These are phyloP conservation scores for Plenodomus tracheiphilus DNA, from an alignment of 2,329 filamentous ascomycete genomes.

Conservation along the genomic window DNA sequence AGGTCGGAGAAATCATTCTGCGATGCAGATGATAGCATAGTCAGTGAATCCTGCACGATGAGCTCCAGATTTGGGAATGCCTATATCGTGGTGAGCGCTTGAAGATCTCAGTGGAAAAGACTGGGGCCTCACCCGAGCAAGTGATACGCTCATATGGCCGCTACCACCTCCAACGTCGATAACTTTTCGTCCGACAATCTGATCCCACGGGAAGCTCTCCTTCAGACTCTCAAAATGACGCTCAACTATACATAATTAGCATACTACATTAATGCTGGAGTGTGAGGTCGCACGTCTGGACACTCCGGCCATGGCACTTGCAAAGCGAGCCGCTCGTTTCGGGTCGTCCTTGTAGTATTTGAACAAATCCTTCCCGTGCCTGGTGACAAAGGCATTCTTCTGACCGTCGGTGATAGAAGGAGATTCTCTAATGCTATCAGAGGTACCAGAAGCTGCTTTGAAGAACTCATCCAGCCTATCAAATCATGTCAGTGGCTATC, in stretches of 20 bases:
- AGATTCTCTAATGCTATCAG: conserved; percentile 12
- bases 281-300: conserved; percentile 11
- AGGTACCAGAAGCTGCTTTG: conserved; percentile 26
- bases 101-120: not conserved
- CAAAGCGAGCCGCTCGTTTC: conserved; percentile 29
- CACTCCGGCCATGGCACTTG: conserved; percentile 33
- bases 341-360: conserved; percentile 32
- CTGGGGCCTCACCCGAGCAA: conserved; percentile 22
- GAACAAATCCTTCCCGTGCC: conserved; percentile 27
- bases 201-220: conserved; percentile 30
- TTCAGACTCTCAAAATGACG: conserved; percentile 26
- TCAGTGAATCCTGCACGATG: conserved; percentile 22
- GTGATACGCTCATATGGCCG: conserved; percentile 22
- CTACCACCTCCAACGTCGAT: conserved; percentile 39
- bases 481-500: not conserved
- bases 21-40: conserved; percentile 13
- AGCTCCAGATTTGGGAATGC: conserved; percentile 17
- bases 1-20: conserved; percentile 12
- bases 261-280: not conserved
- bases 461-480: conserved; percentile 33
- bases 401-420: conserved; percentile 6
- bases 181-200: conserved; percentile 24
- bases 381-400: conserved; percentile 24
- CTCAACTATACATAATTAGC: conserved; percentile 17
- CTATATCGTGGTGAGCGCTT: conserved; percentile 1